Base-by-base conservation (phyloP, 2,329 filamentous ascomycete species). In the Hymenotorrendiella dingleyae region DNA sequence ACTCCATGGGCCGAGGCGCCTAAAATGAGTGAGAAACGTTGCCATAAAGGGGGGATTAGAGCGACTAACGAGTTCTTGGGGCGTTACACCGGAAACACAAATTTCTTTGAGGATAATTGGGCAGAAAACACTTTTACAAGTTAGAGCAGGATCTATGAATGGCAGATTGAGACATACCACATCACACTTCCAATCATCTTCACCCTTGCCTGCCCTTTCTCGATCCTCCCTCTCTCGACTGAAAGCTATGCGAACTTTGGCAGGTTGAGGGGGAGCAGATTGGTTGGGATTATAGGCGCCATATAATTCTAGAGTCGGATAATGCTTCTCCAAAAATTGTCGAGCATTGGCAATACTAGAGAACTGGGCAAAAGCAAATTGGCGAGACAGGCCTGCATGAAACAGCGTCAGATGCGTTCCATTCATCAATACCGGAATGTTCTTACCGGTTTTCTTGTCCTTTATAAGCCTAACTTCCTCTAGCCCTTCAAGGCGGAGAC, bases 31-130 rank as follows among this genome's bases (percentile, higher is more conserved):
- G 6, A 37, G 21, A 21, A 21, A 23, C 17, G n/a, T 9, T 5
- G 12, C 4, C 11, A n/a, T 17, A 12, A 32, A n/a, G 4, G 12
- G 8, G 17, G n/a, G n/a, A n/a, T n/a, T n/a, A n/a, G n/a, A n/a
- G n/a, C 23, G 4, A 58, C 69, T 54, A 61, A 77, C 75, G 70
- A 46, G 70, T 69, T 54, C 69, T 68, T 14, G 70, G 68, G 8
- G 68, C 66, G 54, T 78, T 73, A 55, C 78, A 82, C 33, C 74
- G 70, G 55, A 76, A 80, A 55, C 78, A 82, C 43, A 70, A 66
- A 11, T 65, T 62, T 32, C 78, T 68, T 35, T 71, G 70, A 4
- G 75, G 66, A 52, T 74, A 82, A 54, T 82, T 82, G 41, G 72
- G 63, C 44, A 74, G 66, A 20, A 65, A 62, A 58, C 75, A 79